Conservation (phyloP, 2,329 filamentous ascomycete genomes). For the Boeremia lycopersici region DNA sequence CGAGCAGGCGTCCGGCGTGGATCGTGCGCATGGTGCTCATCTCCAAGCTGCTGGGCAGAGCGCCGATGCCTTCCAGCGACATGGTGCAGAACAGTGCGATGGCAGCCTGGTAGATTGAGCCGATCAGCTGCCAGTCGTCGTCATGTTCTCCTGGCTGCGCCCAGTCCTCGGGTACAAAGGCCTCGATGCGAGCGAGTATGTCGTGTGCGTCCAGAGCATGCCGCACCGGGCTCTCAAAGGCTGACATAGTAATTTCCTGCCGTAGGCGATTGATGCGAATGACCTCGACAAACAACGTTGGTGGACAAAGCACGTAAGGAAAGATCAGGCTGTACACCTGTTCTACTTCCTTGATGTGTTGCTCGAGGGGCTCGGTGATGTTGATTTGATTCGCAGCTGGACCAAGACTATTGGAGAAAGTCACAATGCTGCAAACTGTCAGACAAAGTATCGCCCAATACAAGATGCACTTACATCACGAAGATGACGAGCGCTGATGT, state of each 20-base stretch:
- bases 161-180: conserved; percentile 34
- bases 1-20: conserved; percentile 22
- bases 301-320: conserved; percentile 36
- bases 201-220: conserved; percentile 24
- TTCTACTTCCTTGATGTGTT: conserved; percentile 23
- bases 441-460: neutral
- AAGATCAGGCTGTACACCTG: conserved; percentile 36
- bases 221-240: conserved; percentile 6
- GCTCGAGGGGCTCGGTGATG: conserved; percentile 17
- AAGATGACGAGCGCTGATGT: conserved; percentile 31
- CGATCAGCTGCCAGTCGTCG: conserved; percentile 33
- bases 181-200: conserved; percentile 27
- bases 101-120: conserved; percentile 31
- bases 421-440: conserved; percentile 24
- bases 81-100: conserved; percentile 37
- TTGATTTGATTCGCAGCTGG: conserved; percentile 34
- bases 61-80: conserved; percentile 30
- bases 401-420: conserved; percentile 34
- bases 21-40: conserved; percentile 22
- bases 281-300: conserved; percentile 29
- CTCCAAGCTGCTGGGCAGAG: conserved; percentile 25
- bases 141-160: conserved; percentile 30
- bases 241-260: conserved; percentile 14
- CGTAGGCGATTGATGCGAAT: conserved; percentile 35
- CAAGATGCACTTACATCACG: conserved; percentile 26